phyloP scores from a whole-genome alignment of 768 basidiomycete genomes.

The Hypholoma fasciculare region DNA sequence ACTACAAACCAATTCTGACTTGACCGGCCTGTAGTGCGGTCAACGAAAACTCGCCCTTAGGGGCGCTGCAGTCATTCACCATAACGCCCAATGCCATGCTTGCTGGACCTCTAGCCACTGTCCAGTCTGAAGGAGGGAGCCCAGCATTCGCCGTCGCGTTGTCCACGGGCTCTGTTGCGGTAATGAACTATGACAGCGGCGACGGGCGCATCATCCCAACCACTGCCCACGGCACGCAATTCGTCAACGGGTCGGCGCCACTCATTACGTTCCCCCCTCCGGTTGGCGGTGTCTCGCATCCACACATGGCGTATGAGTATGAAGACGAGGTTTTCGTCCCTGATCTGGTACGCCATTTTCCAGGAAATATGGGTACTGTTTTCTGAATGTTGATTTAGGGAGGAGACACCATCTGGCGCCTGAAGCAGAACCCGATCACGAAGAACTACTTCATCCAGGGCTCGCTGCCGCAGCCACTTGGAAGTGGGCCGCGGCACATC shows the following conservation, averaged over 20 bases:
- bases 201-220: slow-evolving; percentile 58
- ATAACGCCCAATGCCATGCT: slow-evolving; percentile 53
- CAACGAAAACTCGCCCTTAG: slow-evolving; percentile 44
- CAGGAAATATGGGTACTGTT: background rate
- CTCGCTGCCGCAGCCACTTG: slow-evolving; percentile 55
- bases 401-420: slow-evolving; percentile 68
- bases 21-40: slow-evolving; percentile 44
- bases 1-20: background rate
- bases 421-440: slow-evolving; percentile 41
- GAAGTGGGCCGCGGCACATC: slow-evolving; percentile 62
- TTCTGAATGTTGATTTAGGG: slow-evolving; percentile 41
- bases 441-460: slow-evolving; percentile 58
- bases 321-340: slow-evolving; percentile 59
- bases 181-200: slow-evolving; percentile 61
- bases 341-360: slow-evolving; percentile 49
- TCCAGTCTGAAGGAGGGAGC: slow-evolving; percentile 51
- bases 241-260: slow-evolving; percentile 31
- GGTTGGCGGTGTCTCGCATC: slow-evolving; percentile 50
- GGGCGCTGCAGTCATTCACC: slow-evolving; percentile 8
- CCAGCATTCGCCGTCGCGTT: slow-evolving; percentile 55
- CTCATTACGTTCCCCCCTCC: slow-evolving; percentile 55
- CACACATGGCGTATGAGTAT: slow-evolving; percentile 65
- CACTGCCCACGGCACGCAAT: slow-evolving; percentile 33
- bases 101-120: slow-evolving; percentile 60
- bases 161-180: slow-evolving; percentile 57